Evolutionary conservation across 2,329 filamentous ascomycete genomes (phyloP).

Genomic region (Scedosporium aurantiacum): DNA sequence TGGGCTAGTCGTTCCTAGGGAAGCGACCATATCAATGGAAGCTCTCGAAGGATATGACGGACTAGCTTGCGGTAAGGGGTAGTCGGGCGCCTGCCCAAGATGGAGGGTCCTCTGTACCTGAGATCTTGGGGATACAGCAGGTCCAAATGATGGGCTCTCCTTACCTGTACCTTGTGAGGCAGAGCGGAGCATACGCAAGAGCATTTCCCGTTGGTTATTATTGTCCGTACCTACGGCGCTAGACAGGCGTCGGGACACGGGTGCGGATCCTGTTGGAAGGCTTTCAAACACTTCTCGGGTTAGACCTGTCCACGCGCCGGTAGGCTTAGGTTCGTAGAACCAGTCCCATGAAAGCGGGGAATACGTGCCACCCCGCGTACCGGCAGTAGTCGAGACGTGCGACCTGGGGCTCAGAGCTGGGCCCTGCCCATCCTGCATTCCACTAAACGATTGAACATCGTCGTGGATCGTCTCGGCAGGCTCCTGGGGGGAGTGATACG

Average conservation of each 20-base stretch:
- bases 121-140: neutral
- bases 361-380: slow-evolving; percentile 15
- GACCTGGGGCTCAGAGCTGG: neutral
- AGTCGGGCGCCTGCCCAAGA: neutral
- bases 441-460: neutral
- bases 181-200: slow-evolving; percentile 5
- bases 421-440: neutral
- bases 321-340: slow-evolving; percentile 28
- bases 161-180: neutral
- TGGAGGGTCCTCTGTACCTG: neutral
- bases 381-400: neutral
- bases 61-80: neutral
- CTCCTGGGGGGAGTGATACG: neutral
- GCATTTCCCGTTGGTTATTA: slow-evolving; percentile 3
- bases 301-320: neutral
- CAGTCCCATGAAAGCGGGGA: slow-evolving; percentile 39
- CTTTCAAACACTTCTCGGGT: slow-evolving; percentile 1
- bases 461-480: neutral
- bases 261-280: neutral
- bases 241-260: neutral
- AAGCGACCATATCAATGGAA: neutral
- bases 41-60: neutral
- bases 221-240: neutral
- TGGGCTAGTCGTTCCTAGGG: neutral
- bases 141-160: neutral